Conservation (phyloP, 2,329 filamentous ascomycete genomes). For the Incumbomyces lentus region DNA sequence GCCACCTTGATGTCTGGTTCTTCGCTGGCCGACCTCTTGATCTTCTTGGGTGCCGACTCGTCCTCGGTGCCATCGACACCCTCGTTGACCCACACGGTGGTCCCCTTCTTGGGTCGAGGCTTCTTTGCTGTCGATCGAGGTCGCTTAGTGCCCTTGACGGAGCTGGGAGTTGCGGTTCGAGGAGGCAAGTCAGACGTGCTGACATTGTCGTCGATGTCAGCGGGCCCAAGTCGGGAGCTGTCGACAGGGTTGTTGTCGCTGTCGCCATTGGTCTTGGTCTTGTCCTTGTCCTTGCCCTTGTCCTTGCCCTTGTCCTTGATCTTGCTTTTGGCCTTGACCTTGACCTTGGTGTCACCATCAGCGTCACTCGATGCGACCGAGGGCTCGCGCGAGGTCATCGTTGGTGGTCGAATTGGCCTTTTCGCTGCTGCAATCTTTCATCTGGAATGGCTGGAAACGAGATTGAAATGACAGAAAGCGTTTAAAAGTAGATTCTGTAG, state of each 20-base stretch:
- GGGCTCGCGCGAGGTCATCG: slow-evolving; percentile 17
- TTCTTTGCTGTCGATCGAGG: slow-evolving; percentile 4
- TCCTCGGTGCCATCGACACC: slow-evolving; percentile 20
- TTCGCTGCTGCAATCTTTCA: too few species aligned
- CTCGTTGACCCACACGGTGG: slow-evolving; percentile 17
- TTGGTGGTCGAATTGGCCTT: not conserved
- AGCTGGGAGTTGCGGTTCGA: slow-evolving; percentile 3
- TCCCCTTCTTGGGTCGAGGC: slow-evolving; percentile 16
- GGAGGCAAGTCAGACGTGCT: slow-evolving; percentile 2
- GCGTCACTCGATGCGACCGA: slow-evolving; percentile 4
- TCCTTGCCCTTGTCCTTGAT: slow-evolving; percentile 13
- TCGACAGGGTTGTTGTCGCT: slow-evolving; percentile 13
- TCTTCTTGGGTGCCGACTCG: slow-evolving; percentile 13
- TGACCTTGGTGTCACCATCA: too few species aligned
- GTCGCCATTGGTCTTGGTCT: too few species aligned
- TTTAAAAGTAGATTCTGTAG: too few species aligned
- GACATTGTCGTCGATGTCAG: slow-evolving; percentile 12
- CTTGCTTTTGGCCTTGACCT: slow-evolving; percentile 1
- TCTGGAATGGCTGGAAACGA: too few species aligned
- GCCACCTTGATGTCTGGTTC: slow-evolving; percentile 15
- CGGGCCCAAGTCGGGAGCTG: slow-evolving; percentile 13
- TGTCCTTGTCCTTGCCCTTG: too few species aligned
- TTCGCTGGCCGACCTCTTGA: slow-evolving; percentile 16
- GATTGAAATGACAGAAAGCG: too few species aligned
- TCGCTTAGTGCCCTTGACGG: slow-evolving; percentile 4